phyloP scores from a whole-genome alignment of 306 rosid genomes.

The Cicer judaicum region DNA sequence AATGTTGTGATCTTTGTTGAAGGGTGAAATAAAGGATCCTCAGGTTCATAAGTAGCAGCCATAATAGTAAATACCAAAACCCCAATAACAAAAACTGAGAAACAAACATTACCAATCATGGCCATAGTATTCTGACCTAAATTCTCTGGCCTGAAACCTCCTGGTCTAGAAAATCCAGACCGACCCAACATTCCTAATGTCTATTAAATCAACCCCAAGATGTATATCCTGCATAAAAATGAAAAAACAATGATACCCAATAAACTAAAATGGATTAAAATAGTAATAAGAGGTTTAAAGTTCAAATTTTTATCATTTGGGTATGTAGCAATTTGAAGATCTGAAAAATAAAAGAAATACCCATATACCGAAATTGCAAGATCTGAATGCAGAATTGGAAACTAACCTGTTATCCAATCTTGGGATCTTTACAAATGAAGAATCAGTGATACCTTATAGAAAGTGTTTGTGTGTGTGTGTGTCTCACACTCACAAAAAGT shows the following conservation, averaged over 20 bases:
- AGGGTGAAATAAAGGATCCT: slow-evolving; percentile 95
- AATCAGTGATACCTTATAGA: slow-evolving; percentile 28
- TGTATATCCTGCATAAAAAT: slow-evolving; percentile 44
- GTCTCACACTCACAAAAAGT: slow-evolving; percentile 36
- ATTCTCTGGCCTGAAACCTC: slow-evolving; percentile 83
- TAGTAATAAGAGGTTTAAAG: slow-evolving; percentile 20
- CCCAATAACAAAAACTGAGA: slow-evolving; percentile 84
- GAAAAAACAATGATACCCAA: slow-evolving; percentile 50
- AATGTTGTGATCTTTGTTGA: slow-evolving; percentile 86
- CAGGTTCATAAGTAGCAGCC: slow-evolving; percentile 97
- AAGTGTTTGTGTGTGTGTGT: neutral
- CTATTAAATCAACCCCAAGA: slow-evolving; percentile 39
- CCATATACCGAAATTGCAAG: slow-evolving; percentile 36
- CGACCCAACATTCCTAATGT: slow-evolving; percentile 56
- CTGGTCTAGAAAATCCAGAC: slow-evolving; percentile 62
- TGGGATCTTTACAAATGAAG: slow-evolving; percentile 29
- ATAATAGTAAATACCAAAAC: slow-evolving; percentile 86
- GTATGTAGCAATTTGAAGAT: slow-evolving; percentile 42
- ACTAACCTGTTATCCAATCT: slow-evolving; percentile 42
- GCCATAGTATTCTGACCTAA: slow-evolving; percentile 84
- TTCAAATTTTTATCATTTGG: slow-evolving; percentile 47
- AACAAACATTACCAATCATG: slow-evolving; percentile 87
- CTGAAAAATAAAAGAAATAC: slow-evolving; percentile 35
- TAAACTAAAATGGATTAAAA: slow-evolving; percentile 45
- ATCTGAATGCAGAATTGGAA: slow-evolving; percentile 45